These are phyloP conservation scores for Inga laurina DNA, from an alignment of 306 rosid species.

Conservation along the genomic window DNA sequence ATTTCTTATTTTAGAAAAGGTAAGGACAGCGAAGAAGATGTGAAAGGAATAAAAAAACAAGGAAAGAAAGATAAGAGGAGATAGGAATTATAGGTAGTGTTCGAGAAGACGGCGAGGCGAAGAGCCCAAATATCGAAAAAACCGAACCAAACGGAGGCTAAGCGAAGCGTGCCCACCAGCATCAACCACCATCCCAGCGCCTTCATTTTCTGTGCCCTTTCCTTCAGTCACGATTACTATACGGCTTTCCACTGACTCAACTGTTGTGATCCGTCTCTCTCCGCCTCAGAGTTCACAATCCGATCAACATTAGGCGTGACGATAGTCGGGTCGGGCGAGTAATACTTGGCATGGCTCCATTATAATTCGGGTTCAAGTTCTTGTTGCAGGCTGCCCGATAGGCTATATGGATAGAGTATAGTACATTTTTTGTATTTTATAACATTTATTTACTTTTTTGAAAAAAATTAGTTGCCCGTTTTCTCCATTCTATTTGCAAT, in stretches of 20 bases:
- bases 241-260: not conserved
- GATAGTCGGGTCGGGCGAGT: not conserved
- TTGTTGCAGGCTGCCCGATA: not conserved
- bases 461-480: not conserved
- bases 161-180: slow-evolving; percentile 76
- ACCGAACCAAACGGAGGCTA: slow-evolving; percentile 96
- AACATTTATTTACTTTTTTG: too few species aligned
- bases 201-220: slow-evolving; percentile 47
- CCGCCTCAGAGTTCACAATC: not conserved
- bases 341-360: not conserved
- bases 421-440: too few species aligned
- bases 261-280: not conserved
- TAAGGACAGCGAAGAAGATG: not conserved
- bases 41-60: not conserved
- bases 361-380: not conserved
- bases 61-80: not conserved
- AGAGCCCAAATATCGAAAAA: slow-evolving; percentile 90
- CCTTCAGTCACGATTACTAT: not conserved
- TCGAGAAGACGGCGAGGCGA: slow-evolving; percentile 77
- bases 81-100: slow-evolving; percentile 49
- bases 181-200: slow-evolving; percentile 86
- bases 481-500: not conserved
- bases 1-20: not conserved
- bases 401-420: too few species aligned
- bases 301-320: not conserved